These are phyloP conservation scores for Eremochloa ophiuroides DNA, from an alignment of 176 grass and related monocot species.

Conservation along the genomic window DNA sequence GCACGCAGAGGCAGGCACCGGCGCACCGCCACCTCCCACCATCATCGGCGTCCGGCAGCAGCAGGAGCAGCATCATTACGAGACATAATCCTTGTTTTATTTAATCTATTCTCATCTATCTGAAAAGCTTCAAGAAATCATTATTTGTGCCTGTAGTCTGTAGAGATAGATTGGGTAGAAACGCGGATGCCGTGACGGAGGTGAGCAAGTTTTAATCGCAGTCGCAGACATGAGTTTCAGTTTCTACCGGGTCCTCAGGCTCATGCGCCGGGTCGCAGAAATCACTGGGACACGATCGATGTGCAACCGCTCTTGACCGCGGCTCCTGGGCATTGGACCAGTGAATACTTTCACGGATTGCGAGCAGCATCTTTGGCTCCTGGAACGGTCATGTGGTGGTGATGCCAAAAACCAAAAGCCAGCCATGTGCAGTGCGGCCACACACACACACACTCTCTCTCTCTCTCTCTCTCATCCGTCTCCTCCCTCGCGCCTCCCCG, in stretches of 20 bases:
- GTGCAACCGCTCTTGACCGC: constrained; percentile 20
- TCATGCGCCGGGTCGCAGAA: neutral
- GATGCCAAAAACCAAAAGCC: neutral
- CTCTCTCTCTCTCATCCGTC: neutral
- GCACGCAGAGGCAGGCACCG: neutral
- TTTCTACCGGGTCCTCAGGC: constrained; percentile 5
- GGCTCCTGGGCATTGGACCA: no score
- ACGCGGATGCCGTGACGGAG: neutral
- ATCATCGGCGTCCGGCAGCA: neutral
- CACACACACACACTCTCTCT: no score
- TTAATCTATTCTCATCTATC: neutral
- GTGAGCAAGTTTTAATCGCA: neutral
- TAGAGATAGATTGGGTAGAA: neutral
- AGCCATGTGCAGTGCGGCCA: constrained; percentile 31
- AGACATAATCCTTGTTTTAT: neutral
- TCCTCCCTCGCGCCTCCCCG: neutral
- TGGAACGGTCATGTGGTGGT: constrained; percentile 32
- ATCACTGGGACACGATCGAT: neutral
- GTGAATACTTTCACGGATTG: constrained; percentile 29
- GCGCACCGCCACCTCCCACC: neutral
- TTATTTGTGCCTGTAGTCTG: neutral
- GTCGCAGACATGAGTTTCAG: neutral
- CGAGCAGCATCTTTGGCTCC: constrained; percentile 28
- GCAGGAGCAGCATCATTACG: constrained; percentile 1
- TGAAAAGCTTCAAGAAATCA: neutral